A percentile compares a stretch with the other conserved stretches of the same genome.
These are phyloP conservation scores for Nannochloropsis gaditana DNA, from an alignment of 108 stramenopile genomes.

Conservation along the genomic window DNA sequence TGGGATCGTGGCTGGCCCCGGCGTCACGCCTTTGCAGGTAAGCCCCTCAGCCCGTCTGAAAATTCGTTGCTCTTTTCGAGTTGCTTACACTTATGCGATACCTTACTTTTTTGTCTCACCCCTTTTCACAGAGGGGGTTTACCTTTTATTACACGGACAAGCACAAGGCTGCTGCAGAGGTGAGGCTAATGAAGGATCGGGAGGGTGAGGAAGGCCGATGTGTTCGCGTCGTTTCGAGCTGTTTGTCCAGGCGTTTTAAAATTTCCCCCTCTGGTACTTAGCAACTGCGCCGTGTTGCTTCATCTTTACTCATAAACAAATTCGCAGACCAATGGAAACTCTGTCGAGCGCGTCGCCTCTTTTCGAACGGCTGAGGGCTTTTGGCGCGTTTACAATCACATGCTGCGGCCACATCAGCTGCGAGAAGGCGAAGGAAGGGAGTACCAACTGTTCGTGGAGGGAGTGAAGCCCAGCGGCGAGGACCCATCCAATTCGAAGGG, in stretches of 20 bases:
- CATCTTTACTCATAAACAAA: neutral
- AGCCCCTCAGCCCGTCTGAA: neutral
- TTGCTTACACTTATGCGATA: no score
- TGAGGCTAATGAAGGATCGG: neutral
- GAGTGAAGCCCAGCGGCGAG: conserved; percentile 91
- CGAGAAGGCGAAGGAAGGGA: conserved; percentile 63
- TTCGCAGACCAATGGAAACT: conserved; percentile 57
- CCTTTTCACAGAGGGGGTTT: neutral
- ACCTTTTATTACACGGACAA: conserved; percentile 9
- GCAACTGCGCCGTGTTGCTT: neutral
- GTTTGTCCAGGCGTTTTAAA: neutral
- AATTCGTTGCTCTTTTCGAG: no score
- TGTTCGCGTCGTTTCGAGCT: neutral
- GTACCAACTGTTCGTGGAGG: conserved; percentile 80
- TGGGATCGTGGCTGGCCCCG: neutral
- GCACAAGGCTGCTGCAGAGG: neutral
- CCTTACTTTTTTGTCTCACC: neutral
- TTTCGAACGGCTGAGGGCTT: conserved; percentile 75
- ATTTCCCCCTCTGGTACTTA: neutral
- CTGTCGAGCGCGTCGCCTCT: conserved; percentile 69
- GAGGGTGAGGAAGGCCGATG: neutral
- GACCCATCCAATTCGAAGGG: conserved; percentile 73
- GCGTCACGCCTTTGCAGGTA: conserved; percentile 19
- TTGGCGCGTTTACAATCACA: conserved; percentile 72
- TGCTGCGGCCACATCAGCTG: conserved; percentile 68